Base-by-base conservation (phyloP, 2,329 filamentous ascomycete species). In the Scopulariopsis brevicaulis region DNA sequence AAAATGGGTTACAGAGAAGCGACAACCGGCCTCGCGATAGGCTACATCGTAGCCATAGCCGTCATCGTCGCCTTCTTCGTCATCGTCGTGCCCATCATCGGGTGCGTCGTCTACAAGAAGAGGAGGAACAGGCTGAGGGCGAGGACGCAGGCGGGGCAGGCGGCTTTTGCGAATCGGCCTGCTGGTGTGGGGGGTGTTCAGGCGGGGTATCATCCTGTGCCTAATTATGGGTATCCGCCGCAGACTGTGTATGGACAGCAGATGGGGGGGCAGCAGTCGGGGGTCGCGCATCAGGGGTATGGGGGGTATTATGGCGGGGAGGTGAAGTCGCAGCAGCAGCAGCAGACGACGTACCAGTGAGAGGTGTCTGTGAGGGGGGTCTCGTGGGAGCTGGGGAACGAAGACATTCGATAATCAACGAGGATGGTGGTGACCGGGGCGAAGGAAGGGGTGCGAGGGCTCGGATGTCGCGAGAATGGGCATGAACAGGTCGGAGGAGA, bases 11-110 rank as follows among this genome's bases (percentile, higher is more conserved):
- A 51, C 35, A 18, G 46, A 20, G 18, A 43, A 14, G 12, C 50
- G 2, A 14, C 18, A 35, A 50, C 50, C 22, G 51, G 56, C 20
- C 50, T 58, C 34, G 56, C 56, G 20, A 58, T 58, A 37, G 56
- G 56, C 35, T 52, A 46, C 56, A 58, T 58, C 35, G 56, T 58
- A 34, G 56, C 56, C 22, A 58, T 58, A 22, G 56, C 28, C 35
- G 24, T 58, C 51, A 43, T 25, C 56, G 51, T 58, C 50, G 2
- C 53, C 56, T 54, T 58, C 56, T 58, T 58, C 56, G 25, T 58
- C 50, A 24, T 58, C 51, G 52, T 58, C 51, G 51, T 58, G 15
- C 56, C 56, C 56, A 54, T 58, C 56, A 3, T 48, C 56, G 56
- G 56, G 22, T 35, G 35, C 56, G 28, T 53, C 56, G n/a, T 53